phyloP scores from a whole-genome alignment of 1,139 yeast genomes.

The Protomyces pachydermus region DNA sequence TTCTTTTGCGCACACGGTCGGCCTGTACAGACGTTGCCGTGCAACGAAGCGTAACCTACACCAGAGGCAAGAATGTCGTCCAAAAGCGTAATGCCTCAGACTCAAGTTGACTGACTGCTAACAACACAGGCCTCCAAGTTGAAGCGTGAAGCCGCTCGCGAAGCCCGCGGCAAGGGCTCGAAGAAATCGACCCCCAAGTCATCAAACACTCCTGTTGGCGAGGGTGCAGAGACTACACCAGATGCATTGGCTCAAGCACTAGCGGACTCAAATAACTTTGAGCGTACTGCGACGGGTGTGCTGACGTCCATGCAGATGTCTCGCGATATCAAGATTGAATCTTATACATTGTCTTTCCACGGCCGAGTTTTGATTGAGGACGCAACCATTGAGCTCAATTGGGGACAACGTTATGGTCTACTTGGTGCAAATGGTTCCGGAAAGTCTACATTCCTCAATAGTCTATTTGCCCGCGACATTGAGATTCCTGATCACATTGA shows the following conservation, averaged over 20 bases:
- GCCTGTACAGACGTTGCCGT: no score
- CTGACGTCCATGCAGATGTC: slow-evolving; percentile 82
- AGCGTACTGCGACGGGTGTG: slow-evolving; percentile 97
- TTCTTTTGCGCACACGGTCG: not conserved
- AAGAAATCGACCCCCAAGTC: slow-evolving; percentile 10
- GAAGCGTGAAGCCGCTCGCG: slow-evolving; percentile 28
- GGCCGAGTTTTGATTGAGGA: slow-evolving; percentile 96
- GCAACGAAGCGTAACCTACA: not conserved
- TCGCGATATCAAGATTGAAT: slow-evolving; percentile 74
- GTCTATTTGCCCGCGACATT: slow-evolving; percentile 92
- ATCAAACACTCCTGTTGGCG: slow-evolving; percentile 25
- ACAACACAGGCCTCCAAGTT: slow-evolving; percentile 27
- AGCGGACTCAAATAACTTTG: slow-evolving; percentile 39
- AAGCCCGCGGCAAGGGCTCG: slow-evolving; percentile 12
- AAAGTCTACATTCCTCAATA: slow-evolving; percentile 87
- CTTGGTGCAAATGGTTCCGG: slow-evolving; percentile 99
- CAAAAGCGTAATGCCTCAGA: not conserved
- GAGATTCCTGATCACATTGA: slow-evolving; percentile 92
- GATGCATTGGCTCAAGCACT: slow-evolving; percentile 24
- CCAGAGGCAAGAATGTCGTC: not conserved
- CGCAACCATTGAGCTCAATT: slow-evolving; percentile 84
- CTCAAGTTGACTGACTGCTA: not conserved
- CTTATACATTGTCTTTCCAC: slow-evolving; percentile 52
- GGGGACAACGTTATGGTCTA: slow-evolving; percentile 93
- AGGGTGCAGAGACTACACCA: slow-evolving; percentile 15